Evolutionary conservation across 73 alveolate species (phyloP), one percentile per base, ranked within the genome.

Genomic region (Diophrys sp.): DNA sequence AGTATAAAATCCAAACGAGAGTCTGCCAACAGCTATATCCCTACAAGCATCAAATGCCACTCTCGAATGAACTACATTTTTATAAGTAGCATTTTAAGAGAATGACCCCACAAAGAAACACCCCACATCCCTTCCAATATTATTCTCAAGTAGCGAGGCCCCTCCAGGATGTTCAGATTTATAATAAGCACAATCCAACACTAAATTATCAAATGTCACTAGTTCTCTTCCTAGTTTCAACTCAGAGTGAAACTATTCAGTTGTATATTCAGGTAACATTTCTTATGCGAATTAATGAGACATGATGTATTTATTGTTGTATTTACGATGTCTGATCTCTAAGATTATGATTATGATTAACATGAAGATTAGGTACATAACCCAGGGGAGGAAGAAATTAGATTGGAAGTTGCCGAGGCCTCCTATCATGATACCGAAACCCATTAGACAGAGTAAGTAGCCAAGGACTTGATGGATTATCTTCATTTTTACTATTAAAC

Each of bases 181-280:
- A 79, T 74, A 0, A 79, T 29, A 23, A 79, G 29, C 29, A 71
- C 88, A 34, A n/a, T n/a, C n/a, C n/a, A n/a, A n/a, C n/a, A n/a
- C n/a, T n/a, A n/a, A n/a, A n/a, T n/a, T n/a, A n/a, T 79, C 88
- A 31, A 79, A 28, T 29, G 71, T 71, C 2, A 79, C 88, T 26
- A 79, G 32, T 44, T 79, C 23, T 31, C 54, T 76, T 2, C 84
- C 84, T 1, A 34, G 56, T 8, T 30, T 68, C 23, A 79, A 53
- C 30, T 70, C 27, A 54, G 44, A 54, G 23, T 69, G 32, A 34
- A 78, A 79, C 26, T 79, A 57, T n/a, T n/a, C n/a, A n/a, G n/a
- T n/a, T n/a, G n/a, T n/a, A n/a, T n/a, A n/a, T n/a, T n/a, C n/a
- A n/a, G n/a, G n/a, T n/a, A n/a, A n/a, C n/a, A n/a, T n/a, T n/a